Evolutionary conservation across 2,329 filamentous ascomycete genomes (phyloP).

Genomic region (Penicillium palitans): DNA sequence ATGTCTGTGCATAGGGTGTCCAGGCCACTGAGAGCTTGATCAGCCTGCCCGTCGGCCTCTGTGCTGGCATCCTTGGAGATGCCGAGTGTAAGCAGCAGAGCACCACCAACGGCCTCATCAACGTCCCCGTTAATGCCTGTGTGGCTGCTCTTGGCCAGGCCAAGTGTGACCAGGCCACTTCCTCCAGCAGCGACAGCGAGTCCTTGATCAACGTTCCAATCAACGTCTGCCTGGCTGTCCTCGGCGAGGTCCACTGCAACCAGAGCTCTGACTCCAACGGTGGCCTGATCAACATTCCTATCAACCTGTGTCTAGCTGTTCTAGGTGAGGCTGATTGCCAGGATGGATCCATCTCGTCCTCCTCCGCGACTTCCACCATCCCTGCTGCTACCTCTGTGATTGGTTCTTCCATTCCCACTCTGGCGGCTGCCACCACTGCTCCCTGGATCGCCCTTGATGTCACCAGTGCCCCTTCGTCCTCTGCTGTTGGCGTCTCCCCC

Average conservation of each 20-base stretch:
- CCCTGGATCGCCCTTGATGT: not conserved
- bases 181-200: slow-evolving; percentile 6
- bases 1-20: not conserved
- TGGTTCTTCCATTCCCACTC: not conserved
- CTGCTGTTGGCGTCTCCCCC: not conserved
- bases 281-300: slow-evolving; percentile 30
- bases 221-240: slow-evolving; percentile 31
- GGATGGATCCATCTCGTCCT: not conserved
- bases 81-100: slow-evolving; percentile 27
- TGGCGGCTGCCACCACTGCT: not conserved
- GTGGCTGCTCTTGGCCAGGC: slow-evolving; percentile 26
- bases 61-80: slow-evolving; percentile 30
- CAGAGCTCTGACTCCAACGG: slow-evolving; percentile 16
- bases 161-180: slow-evolving; percentile 28
- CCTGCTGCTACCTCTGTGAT: not conserved
- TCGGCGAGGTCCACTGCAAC: slow-evolving; percentile 29
- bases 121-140: slow-evolving; percentile 27
- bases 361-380: not conserved
- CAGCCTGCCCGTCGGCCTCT: slow-evolving; percentile 30
- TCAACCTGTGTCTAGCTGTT: slow-evolving; percentile 31
- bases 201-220: slow-evolving; percentile 31
- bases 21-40: slow-evolving; percentile 16
- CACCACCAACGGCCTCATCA: slow-evolving; percentile 23
- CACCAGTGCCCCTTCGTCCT: not conserved
- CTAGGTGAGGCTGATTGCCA: slow-evolving; percentile 28